Base-by-base conservation (phyloP, 176 grass and related monocot species). In the Typha latifolia region DNA sequence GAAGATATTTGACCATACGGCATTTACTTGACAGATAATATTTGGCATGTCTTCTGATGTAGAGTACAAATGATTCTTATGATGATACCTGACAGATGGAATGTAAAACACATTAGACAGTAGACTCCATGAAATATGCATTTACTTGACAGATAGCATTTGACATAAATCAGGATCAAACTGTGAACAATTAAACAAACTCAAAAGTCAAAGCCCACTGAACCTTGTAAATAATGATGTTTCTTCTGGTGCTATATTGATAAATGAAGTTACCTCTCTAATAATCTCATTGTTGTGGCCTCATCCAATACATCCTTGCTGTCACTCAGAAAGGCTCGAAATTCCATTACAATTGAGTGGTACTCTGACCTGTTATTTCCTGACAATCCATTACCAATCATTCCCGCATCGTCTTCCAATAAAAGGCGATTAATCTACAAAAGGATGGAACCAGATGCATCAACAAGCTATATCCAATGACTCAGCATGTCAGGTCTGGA, bases 221-320 rank as follows among this genome's bases (percentile, higher is more conserved):
- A 43, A 43, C 37, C 37, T 43, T 43, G 37, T 9, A 6, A 43
- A 43, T 22, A 59, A 8, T 2, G 4, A 59, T 59, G 8, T 59
- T 16, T 14, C 16, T 19, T 59, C 16, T 19, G 16, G 53, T 59
- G 20, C 16, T 21, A 21, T n/a, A 59, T 59, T 59, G 8, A 21
- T 19, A 59, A 6, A 57, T 20, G 11, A 59, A 19, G 16, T 48
- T 77, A 92, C 93, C 93, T 97, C 79, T 97, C 93, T 62, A 92
- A 62, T 8, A 97, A 75, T 72, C 64, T 88, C 88, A 97, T 97
- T 48, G 93, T 97, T 56, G 93, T 97, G 75, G 88, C 80, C 78
- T 97, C 93, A 90, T 97, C 93, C 67, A 97, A 73, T 32, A 97
- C 88, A 67, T 97, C 88, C 80, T 97, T 97, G 69, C 81, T 87